Evolutionary conservation across 306 rosid species (phyloP), one percentile per base, ranked within the genome.

Genomic region (Quercus cerris): DNA sequence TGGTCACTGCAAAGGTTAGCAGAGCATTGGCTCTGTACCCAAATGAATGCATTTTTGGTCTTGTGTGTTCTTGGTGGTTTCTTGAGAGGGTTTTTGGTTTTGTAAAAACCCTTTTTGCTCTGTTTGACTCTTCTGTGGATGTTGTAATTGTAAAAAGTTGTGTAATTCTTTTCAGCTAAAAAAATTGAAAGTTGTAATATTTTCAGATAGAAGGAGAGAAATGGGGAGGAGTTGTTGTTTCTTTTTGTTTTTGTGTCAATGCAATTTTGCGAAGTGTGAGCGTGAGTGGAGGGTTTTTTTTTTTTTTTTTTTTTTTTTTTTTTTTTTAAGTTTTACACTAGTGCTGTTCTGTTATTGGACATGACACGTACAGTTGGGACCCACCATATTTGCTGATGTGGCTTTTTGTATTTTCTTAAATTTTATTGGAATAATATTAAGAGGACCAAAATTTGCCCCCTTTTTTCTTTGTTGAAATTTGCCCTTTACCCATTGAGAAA

Each of bases 11-110:
- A 70, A 95, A 95, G 54, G 98, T 93, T 17, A 95, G 72, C 87
- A 95, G 5, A 64, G 96, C 99, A 70, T 90, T 95, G 55, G 92
- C 96, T 90, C 98, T 84, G 78, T 89, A 85, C 49, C 94, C 96
- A 82, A 93, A 93, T 9, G 99, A 91, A 89, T 93, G 96, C 99
- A 95, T 95, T 41, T 77, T 89, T 11, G 3, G 5, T 52, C 58
- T n/a, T 56, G 49, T 44, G 27, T 56, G 27, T 56, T 46, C 54
- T 12, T 49, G 15, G 14, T 49, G 5, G 52, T 49, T 31, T 17
- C 17, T 27, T 10, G 17, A 67, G 28, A 33, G 31, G 28, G 12
- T 46, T 18, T 5, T 58, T 70, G 20, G 56, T 67, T 52, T 2
- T 35, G 72, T 23, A 5, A 31, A 8, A 4, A 20, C n/a, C 52